These are phyloP conservation scores for Phlyctochytrium planicorne DNA, from an alignment of 192 early-diverging fungal genomes.

Conservation along the genomic window DNA sequence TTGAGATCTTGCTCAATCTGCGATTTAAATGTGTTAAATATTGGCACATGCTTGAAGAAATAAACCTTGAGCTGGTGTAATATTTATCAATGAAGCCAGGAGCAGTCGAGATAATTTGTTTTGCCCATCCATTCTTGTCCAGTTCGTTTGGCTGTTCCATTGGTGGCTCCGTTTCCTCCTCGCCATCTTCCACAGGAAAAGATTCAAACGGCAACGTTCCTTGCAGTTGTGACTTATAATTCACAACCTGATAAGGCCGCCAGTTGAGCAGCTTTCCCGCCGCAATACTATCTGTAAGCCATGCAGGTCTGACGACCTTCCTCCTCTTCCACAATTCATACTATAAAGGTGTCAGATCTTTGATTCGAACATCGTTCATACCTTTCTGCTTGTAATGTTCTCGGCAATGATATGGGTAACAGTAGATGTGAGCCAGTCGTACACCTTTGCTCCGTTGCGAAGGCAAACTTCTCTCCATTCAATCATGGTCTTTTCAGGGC, in stretches of 20 bases:
- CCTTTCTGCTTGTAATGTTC: constrained; percentile 24
- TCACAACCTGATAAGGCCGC: constrained; percentile 47
- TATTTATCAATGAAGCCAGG: constrained; percentile 48
- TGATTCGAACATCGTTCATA: too few relatives aligned
- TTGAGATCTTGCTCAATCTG: constrained; percentile 24
- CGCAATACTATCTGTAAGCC: constrained; percentile 73
- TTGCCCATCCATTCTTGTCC: constrained; percentile 25
- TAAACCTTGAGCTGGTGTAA: constrained; percentile 65
- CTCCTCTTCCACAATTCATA: constrained; percentile 29
- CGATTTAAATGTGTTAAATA: too few relatives aligned
- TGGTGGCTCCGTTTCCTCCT: constrained; percentile 10
- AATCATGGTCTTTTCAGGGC: constrained; percentile 15
- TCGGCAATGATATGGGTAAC: constrained; percentile 49
- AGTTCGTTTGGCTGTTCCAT: constrained; percentile 2
- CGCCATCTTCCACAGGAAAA: too few relatives aligned
- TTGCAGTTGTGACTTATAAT: constrained; percentile 2
- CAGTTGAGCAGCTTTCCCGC: constrained; percentile 63
- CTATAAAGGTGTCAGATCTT: too few relatives aligned
- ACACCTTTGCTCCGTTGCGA: constrained; percentile 34
- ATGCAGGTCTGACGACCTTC: constrained; percentile 48
- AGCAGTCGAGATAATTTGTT: constrained; percentile 32
- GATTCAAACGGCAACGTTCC: too few relatives aligned
- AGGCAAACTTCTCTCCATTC: constrained; percentile 24
- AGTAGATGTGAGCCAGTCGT: constrained; percentile 28
- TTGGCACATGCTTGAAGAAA: constrained; percentile 59